Base-by-base conservation (phyloP, 306 rosid genomes). In the Gillenia trifoliata region DNA sequence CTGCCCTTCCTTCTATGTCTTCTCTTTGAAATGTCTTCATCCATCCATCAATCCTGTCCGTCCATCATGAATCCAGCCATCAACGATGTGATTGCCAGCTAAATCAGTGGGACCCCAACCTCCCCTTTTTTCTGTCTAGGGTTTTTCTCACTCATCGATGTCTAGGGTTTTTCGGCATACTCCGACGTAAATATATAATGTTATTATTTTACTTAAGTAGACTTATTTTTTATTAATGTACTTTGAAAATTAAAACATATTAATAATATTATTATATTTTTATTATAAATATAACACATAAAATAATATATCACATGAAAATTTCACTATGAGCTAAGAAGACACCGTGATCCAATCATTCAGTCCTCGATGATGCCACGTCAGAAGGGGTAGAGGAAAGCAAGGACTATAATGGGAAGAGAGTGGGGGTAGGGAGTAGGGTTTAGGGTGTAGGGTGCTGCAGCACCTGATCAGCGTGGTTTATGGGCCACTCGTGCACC, bases 391-490 rank as follows among this genome's bases (percentile, higher is more conserved):
- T 15, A 8, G 0, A 60, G 64, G 34, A 25, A 67, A 55, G 31
- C n/a, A 40, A 50, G 70, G 41, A 61, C 74, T 41, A 52, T 26
- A 16, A 28, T 25, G 11, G 22, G 40, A 26, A 43, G 69, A 43
- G 30, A 19, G 64, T 23, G 34, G 54, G 38, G 22, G 43, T 25
- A 13, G 64, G 26, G 67, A 2, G 11, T 22, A 61, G 59, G 23
- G n/a, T 49, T 16, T 4, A 29, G 29, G 12, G 60, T 31, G n/a
- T 20, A 64, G 61, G 60, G 60, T 54, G 11, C 38, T 66, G 85
- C 86, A 76, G 85, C 76, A 77, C 88, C 88, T 84, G 90, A 82
- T 65, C 86, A 77, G 84, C 86, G 83, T 59, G 81, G 81, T 68
- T 43, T 61, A 84, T 73, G 88, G 83, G 76, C 78, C 87, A 81